Percentiles rank a stretch among this genome's conserved stretches.
These are phyloP conservation scores for Solanum ossicruentum DNA, from an alignment of 257 asterid species.

Conservation along the genomic window DNA sequence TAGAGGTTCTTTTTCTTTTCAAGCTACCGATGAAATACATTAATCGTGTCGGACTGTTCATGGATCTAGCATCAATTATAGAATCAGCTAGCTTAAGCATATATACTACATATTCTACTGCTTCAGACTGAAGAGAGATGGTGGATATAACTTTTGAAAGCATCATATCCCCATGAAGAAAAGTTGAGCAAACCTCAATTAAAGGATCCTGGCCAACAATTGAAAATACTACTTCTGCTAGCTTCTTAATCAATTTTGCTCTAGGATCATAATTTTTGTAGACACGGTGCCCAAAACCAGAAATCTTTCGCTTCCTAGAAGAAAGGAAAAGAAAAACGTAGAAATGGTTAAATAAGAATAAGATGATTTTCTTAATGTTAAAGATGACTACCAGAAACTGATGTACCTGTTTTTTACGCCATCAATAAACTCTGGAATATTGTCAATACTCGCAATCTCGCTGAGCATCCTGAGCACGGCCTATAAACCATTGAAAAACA, in stretches of 20 bases:
- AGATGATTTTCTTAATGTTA: background rate
- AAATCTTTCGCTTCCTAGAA: constrained; percentile 89
- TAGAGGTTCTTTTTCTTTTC: too few species aligned
- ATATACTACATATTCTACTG: background rate
- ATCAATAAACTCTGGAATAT: constrained; percentile 85
- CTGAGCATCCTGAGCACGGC: constrained; percentile 97
- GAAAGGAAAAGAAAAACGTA: background rate
- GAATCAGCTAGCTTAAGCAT: background rate
- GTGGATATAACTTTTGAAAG: background rate
- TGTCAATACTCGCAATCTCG: constrained; percentile 82
- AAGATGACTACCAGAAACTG: background rate
- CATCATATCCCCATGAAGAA: background rate
- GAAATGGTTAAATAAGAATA: background rate
- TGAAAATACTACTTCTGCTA: constrained; percentile 93
- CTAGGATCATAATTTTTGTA: constrained; percentile 98
- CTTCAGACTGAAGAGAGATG: background rate
- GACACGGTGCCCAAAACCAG: constrained; percentile 99
- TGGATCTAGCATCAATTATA: too few species aligned
- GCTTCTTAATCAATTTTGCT: constrained; percentile 84
- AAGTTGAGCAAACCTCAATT: constrained; percentile 50
- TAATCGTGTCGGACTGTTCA: too few species aligned
- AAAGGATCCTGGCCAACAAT: constrained; percentile 98
- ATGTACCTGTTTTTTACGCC: constrained; percentile 83
- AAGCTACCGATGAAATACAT: too few species aligned
- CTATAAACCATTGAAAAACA: constrained; percentile 21